Conservation (phyloP, 805 yeast genomes). For the Candida pseudoglaebosa region DNA sequence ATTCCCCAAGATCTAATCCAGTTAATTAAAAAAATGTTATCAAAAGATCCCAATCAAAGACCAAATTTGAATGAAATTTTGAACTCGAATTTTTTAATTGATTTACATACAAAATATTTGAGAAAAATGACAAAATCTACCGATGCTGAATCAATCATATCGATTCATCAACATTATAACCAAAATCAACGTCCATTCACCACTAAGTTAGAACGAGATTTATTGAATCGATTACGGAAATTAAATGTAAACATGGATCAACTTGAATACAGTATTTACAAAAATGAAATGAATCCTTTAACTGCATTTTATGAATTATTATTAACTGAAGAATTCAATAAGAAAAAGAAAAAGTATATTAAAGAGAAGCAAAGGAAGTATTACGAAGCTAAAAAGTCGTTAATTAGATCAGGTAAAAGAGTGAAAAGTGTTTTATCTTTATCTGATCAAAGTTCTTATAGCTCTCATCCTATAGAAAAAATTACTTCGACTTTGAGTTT, state of each 20-base stretch:
- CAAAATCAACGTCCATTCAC: slow-evolving; percentile 41
- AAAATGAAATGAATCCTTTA: slow-evolving; percentile 62
- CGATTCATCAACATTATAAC: slow-evolving; percentile 37
- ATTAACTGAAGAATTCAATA: slow-evolving; percentile 47
- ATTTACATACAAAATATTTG: slow-evolving; percentile 25
- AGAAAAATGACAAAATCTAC: slow-evolving; percentile 14
- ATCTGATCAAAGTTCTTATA: slow-evolving; percentile 22
- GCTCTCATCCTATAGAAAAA: slow-evolving; percentile 34
- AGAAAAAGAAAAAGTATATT: slow-evolving; percentile 28
- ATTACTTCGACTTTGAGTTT: slow-evolving; percentile 36
- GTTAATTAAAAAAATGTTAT: slow-evolving; percentile 51
- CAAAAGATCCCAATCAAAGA: slow-evolving; percentile 63
- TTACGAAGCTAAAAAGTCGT: slow-evolving; percentile 28
- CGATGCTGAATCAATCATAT: slow-evolving; percentile 35
- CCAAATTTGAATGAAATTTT: slow-evolving; percentile 44
- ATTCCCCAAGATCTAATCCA: slow-evolving; percentile 48
- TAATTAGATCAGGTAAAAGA: slow-evolving; percentile 26
- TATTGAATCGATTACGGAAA: slow-evolving; percentile 56
- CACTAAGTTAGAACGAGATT: slow-evolving; percentile 56
- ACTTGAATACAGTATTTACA: slow-evolving; percentile 53
- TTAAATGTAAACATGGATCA: slow-evolving; percentile 62
- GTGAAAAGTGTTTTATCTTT: slow-evolving; percentile 36
- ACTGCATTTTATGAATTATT: slow-evolving; percentile 73
- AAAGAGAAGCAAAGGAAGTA: slow-evolving; percentile 29
- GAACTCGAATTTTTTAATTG: slow-evolving; percentile 32